Conservation (phyloP, 305 asterid genomes). For the Salvia sclarea region DNA sequence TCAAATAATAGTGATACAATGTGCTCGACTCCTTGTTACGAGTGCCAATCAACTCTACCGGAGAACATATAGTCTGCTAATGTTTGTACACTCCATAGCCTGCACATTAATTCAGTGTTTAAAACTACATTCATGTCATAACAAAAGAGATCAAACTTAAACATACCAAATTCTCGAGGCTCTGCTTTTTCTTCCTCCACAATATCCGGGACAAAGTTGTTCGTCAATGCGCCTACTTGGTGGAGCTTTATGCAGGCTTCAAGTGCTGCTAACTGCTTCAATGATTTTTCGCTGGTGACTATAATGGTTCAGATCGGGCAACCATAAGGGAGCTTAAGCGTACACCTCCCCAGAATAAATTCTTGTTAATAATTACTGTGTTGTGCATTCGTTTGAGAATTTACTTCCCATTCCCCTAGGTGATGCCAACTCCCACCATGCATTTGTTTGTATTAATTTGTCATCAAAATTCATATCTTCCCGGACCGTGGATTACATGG, state of each 20-base stretch:
- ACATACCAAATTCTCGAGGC: constrained; percentile 37
- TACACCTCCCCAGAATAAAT: constrained; percentile 53
- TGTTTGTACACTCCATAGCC: constrained; percentile 39
- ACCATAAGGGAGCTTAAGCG: constrained; percentile 63
- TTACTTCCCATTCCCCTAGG: no score
- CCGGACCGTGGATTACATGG: no score
- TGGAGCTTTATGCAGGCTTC: constrained; percentile 89
- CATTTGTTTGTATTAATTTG: no score
- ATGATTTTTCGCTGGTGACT: constrained; percentile 40
- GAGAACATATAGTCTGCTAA: constrained; percentile 48
- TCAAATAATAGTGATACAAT: constrained; percentile 49
- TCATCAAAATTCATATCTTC: no score
- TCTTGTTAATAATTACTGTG: no score
- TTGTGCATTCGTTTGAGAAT: no score
- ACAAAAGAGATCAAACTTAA: constrained; percentile 8
- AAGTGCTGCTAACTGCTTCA: constrained; percentile 73
- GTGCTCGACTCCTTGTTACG: constrained; percentile 25
- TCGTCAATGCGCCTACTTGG: constrained; percentile 58
- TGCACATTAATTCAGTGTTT: constrained; percentile 41
- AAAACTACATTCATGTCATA: no score
- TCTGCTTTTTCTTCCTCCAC: constrained; percentile 58
- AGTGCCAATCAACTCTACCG: constrained; percentile 62
- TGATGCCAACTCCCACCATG: no score
- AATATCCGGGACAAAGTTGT: constrained; percentile 75
- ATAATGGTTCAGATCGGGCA: constrained; percentile 53